These are phyloP conservation scores for Biscutella laevigata DNA, from an alignment of 441 rosid genomes.

Conservation along the genomic window DNA sequence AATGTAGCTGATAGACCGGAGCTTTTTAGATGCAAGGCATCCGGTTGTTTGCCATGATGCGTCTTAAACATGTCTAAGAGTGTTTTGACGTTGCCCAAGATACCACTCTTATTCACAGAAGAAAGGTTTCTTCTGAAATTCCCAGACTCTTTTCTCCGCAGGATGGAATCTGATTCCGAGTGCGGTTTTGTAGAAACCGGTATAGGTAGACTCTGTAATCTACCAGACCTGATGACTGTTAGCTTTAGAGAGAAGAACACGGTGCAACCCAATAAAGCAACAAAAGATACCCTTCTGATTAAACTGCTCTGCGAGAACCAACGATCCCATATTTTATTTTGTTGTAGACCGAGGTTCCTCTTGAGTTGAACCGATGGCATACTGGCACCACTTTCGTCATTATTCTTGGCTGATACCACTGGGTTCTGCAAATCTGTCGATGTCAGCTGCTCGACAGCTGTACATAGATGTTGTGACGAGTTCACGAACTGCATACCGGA, in stretches of 20 bases:
- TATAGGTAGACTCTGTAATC: constrained; percentile 29
- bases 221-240: constrained; percentile 30
- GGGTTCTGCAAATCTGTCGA: constrained; percentile 50
- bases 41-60: constrained; percentile 32
- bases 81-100: constrained; percentile 36
- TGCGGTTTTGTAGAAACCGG: constrained; percentile 29
- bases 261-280: constrained; percentile 49
- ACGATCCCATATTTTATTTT: constrained; percentile 39
- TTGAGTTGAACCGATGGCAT: constrained; percentile 53
- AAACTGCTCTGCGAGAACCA: constrained; percentile 39
- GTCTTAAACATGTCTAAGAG: constrained; percentile 36
- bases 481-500: constrained; percentile 36
- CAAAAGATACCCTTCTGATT: constrained; percentile 38
- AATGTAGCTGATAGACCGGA: constrained; percentile 35
- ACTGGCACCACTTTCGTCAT: constrained; percentile 33
- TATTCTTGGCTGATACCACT: constrained; percentile 32
- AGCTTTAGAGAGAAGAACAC: constrained; percentile 42
- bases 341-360: constrained; percentile 45
- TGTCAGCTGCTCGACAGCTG: constrained; percentile 72
- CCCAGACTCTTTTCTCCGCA: constrained; percentile 29
- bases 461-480: constrained; percentile 47
- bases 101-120: constrained; percentile 32
- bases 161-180: constrained; percentile 31
- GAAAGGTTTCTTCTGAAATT: constrained; percentile 28
- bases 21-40: constrained; percentile 27